phyloP scores from a whole-genome alignment of 331 rosid species.

The Spiraea crenata region DNA sequence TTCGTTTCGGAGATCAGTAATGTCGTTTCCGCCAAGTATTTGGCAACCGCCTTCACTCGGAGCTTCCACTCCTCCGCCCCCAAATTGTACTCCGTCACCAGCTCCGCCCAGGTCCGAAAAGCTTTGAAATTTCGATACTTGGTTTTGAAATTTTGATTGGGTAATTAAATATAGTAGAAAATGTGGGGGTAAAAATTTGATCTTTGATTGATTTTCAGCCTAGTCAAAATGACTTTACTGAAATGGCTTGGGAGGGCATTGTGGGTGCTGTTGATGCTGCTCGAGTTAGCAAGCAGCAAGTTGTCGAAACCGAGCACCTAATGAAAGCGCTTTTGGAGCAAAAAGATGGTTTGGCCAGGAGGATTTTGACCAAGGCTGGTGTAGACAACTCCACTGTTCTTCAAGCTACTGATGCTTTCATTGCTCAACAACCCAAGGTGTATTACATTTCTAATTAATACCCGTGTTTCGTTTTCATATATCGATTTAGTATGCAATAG shows the following conservation, averaged over 20 bases:
- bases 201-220: slow-evolving; percentile 38
- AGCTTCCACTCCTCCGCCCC: slow-evolving; percentile 65
- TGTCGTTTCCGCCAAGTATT: slow-evolving; percentile 51
- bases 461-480: not conserved
- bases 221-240: slow-evolving; percentile 74
- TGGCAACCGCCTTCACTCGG: slow-evolving; percentile 52
- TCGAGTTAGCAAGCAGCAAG: slow-evolving; percentile 68
- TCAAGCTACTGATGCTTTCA: slow-evolving; percentile 83
- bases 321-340: slow-evolving; percentile 98
- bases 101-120: slow-evolving; percentile 57
- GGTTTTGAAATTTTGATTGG: not conserved
- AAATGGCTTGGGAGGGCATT: slow-evolving; percentile 97
- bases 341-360: slow-evolving; percentile 85
- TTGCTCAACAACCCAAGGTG: slow-evolving; percentile 85
- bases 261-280: slow-evolving; percentile 87
- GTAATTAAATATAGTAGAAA: not conserved
- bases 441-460: not conserved
- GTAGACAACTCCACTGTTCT: slow-evolving; percentile 82
- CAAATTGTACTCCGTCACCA: slow-evolving; percentile 37
- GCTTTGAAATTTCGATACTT: not conserved
- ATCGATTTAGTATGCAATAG: not conserved
- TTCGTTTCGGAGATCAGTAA: slow-evolving; percentile 15
- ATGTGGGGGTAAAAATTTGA: not conserved
- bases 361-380: slow-evolving; percentile 89
- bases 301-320: slow-evolving; percentile 89